Base-by-base conservation (phyloP, 78 protist species). In the Dictyostelium capitatum region DNA sequence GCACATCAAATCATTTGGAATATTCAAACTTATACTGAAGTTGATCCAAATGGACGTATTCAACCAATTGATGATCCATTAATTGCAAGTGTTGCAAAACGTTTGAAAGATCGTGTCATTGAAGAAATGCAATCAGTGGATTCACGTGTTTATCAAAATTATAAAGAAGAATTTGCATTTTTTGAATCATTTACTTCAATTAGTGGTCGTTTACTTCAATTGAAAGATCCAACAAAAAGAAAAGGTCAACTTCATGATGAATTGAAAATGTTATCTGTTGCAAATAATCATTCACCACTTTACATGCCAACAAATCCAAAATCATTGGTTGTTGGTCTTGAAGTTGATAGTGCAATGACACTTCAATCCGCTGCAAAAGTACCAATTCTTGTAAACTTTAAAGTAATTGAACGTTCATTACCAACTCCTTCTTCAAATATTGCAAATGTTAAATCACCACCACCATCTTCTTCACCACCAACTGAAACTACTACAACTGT, bases 1-100 rank as follows among this genome's bases (percentile, higher is more conserved):
- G 96, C 98, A 2, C 98, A 98, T 53, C 98, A 97, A 80, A 80
- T 98, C 67, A 41, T 98, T 64, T 98, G 99, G 99, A 90, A 96
- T 50, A 54, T 94, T 25, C 89, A 82, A 32, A 92, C 98, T 77
- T 91, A 96, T 90, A 75, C 89, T 73, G 89, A 75, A 56, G 19
- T 41, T 1, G 91, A 70, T 62, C 94, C 94, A 28, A 90, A 90
- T 28, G 77, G 69, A 7, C 72, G 67, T 53, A 77, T 78, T 46
- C 23, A 20, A 12, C 41, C 48, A 15, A 72, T 67, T 9, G 93
- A 87, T 12, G 97, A 95, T 64, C 80, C 91, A 11, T 72, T 57
- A 1, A 79, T 73, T 28, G 83, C 80, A 51, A 37, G 9, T 6
- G 80, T 82, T 23, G 84, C 89, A 37, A 84, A 80, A 30, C 69